phyloP scores from a whole-genome alignment of 306 rosid species.

The Aeschynomene evenia region DNA sequence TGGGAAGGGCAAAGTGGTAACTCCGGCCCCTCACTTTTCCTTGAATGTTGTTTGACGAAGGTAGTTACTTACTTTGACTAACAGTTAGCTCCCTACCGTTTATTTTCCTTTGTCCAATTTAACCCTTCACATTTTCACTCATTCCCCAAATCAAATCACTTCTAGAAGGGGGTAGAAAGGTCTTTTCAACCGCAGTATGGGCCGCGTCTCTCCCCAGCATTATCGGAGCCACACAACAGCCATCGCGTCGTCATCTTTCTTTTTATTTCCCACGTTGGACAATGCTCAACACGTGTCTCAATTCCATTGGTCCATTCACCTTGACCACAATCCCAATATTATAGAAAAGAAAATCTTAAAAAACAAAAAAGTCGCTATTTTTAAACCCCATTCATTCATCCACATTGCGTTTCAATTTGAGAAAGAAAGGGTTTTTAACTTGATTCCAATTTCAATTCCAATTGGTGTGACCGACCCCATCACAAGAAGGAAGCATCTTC shows the following conservation, averaged over 20 bases:
- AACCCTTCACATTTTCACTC: neutral
- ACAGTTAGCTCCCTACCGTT: neutral
- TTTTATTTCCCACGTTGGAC: constrained; percentile 2
- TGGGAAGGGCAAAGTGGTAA: neutral
- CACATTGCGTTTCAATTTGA: too few species aligned
- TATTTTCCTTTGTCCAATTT: neutral
- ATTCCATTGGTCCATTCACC: neutral
- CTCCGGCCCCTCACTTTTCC: neutral
- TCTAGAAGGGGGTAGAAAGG: constrained; percentile 9
- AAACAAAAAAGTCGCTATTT: neutral
- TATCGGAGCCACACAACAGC: constrained; percentile 22
- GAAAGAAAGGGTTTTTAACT: neutral
- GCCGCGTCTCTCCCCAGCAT: neutral
- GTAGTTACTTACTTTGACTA: neutral
- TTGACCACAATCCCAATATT: neutral
- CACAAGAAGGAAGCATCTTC: neutral
- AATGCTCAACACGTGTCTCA: constrained; percentile 18
- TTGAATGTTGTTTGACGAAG: neutral
- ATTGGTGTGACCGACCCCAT: neutral
- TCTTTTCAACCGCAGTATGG: neutral
- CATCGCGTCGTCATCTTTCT: neutral
- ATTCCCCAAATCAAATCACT: neutral
- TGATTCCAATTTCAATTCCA: neutral
- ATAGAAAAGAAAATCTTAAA: neutral
- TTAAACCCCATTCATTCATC: too few species aligned